Conservation (phyloP, 257 asterid species). For the Solanum paucissectum region DNA sequence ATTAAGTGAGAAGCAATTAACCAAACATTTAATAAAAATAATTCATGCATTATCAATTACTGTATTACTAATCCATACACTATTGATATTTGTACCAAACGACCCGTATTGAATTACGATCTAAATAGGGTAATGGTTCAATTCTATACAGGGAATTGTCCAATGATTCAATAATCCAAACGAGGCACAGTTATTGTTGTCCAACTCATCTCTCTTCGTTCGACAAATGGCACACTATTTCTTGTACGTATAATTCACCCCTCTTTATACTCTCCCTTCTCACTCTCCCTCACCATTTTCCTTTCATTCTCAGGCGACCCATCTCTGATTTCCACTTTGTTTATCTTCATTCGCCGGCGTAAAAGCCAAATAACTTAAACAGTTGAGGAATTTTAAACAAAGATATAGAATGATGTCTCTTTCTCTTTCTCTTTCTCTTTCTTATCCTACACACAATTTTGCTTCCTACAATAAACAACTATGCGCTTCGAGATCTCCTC, state of each 20-base stretch:
- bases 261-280: neutral
- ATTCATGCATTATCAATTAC: no score
- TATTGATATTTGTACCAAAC: no score
- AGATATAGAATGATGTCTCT: neutral
- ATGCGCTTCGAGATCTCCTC: constrained; percentile 9
- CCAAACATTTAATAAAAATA: no score
- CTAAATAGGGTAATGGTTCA: no score
- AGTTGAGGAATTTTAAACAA: neutral
- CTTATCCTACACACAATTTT: neutral
- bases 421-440: neutral
- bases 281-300: neutral
- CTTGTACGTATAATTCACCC: neutral
- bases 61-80: no score
- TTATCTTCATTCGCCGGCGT: neutral
- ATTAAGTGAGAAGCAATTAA: no score
- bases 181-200: neutral
- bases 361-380: neutral
- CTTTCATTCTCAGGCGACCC: neutral
- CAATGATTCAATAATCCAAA: neutral
- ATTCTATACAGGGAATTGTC: no score
- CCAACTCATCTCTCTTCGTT: neutral
- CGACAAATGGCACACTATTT: neutral
- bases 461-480: neutral
- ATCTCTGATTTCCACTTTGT: neutral
- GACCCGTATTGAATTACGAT: no score